phyloP scores from a whole-genome alignment of 257 asterid species.

The Solanum sejunctum region DNA sequence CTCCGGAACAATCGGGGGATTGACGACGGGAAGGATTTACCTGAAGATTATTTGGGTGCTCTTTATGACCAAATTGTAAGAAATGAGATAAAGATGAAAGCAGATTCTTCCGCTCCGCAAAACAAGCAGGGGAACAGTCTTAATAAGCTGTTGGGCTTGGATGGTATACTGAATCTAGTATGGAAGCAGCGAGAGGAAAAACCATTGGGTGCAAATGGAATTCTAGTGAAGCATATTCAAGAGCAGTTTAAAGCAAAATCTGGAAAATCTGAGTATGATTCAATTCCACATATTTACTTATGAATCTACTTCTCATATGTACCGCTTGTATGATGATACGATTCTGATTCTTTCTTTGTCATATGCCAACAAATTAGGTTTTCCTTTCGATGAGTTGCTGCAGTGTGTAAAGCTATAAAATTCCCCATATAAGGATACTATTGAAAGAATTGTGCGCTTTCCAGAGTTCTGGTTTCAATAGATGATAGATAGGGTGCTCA shows the following conservation, averaged over 20 bases:
- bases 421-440: neutral
- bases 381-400: neutral
- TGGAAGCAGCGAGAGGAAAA: slow-evolving; percentile 96
- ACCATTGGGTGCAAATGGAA: slow-evolving; percentile 82
- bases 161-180: slow-evolving; percentile 90
- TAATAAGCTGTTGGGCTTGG: slow-evolving; percentile 82
- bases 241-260: slow-evolving; percentile 95
- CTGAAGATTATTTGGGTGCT: slow-evolving; percentile 83
- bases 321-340: neutral
- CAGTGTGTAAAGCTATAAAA: neutral
- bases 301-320: neutral
- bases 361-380: neutral
- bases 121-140: slow-evolving; percentile 90
- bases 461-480: neutral
- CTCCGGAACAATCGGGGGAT: slow-evolving; percentile 97
- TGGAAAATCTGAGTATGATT: slow-evolving; percentile 81
- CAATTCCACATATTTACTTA: neutral
- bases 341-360: neutral
- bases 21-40: slow-evolving; percentile 85
- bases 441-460: neutral
- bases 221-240: slow-evolving; percentile 81
- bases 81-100: slow-evolving; percentile 92
- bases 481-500: neutral
- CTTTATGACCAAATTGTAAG: slow-evolving; percentile 89
- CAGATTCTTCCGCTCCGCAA: slow-evolving; percentile 65